Evolutionary conservation across 2,329 filamentous ascomycete genomes (phyloP).

Genomic region (Rasamsonia emersonii): DNA sequence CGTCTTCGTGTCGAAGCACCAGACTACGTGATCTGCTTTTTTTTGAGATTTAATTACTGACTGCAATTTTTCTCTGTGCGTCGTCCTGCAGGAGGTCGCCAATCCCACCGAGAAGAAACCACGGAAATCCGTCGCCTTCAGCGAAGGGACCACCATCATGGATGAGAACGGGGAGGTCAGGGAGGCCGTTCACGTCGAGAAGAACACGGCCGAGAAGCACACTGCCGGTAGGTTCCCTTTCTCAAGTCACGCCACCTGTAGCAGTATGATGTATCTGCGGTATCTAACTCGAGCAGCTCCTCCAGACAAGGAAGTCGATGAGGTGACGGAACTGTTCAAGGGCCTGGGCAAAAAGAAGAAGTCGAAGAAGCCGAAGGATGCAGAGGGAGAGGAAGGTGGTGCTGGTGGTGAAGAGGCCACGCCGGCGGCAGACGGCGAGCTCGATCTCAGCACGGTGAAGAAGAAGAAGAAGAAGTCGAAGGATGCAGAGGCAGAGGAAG

Average conservation of each 20-base stretch:
- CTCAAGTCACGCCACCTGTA: not conserved
- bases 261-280: slow-evolving; percentile 25
- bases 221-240: slow-evolving; percentile 49
- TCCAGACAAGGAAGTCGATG: slow-evolving; percentile 51
- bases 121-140: slow-evolving; percentile 91
- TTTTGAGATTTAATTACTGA: slow-evolving; percentile 17
- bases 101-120: slow-evolving; percentile 54
- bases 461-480: slow-evolving; percentile 58
- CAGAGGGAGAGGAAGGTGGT: slow-evolving; percentile 35
- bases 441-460: slow-evolving; percentile 61
- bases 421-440: slow-evolving; percentile 47
- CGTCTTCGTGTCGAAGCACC: not conserved
- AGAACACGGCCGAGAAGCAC: slow-evolving; percentile 75
- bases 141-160: slow-evolving; percentile 77
- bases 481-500: slow-evolving; percentile 34
- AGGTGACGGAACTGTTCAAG: slow-evolving; percentile 60
- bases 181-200: slow-evolving; percentile 60
- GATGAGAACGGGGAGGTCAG: slow-evolving; percentile 82
- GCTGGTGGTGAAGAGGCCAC: slow-evolving; percentile 45
- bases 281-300: slow-evolving; percentile 26
- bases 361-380: slow-evolving; percentile 53
- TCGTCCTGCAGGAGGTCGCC: slow-evolving; percentile 37
- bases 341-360: slow-evolving; percentile 69
- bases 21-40: not conserved
- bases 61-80: slow-evolving; percentile 16